Evolutionary conservation across 2,329 filamentous ascomycete genomes (phyloP), one percentile per base, ranked within the genome.

Genomic region (Fusarium acutatum): DNA sequence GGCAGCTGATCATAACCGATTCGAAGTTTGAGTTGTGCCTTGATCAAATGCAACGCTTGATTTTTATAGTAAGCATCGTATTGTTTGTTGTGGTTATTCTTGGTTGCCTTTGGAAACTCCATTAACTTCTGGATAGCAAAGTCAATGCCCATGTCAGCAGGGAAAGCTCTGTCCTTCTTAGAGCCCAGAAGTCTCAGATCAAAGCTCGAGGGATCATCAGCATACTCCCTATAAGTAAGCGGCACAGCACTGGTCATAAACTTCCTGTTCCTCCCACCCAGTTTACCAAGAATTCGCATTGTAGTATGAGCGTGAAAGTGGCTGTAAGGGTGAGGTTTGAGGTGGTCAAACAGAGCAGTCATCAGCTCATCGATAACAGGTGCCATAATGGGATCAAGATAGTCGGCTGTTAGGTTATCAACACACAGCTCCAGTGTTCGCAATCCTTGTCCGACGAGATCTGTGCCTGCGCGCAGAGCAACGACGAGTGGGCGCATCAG

Each of bases 311-410:
- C 94, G 79, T 98, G 96, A 82, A 98, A 97, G 81, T 99, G 97
- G 77, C 93, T 97, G 82, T 99, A 97, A 0, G 96, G 96, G 71
- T 95, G 92, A 13, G 96, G 97, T 77, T 93, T 93, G 46, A 99
- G 88, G 81, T 99, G 97, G 72, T 98, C 95, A 88, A 97, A 99
- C 3, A 99, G 87, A 3, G 96, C 96, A 52, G 95, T 96, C 96
- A 99, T 99, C 49, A 99, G 87, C 80, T 99, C 96, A 77, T 99
- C 96, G 82, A 99, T 98, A 32, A 98, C 97, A 0, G 96, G 97
- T 5, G 96, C 94, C 96, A 99, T 99, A 78, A 99, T 98, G 0
- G 96, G 97, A 77, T 99, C 96, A 20, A 99, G 86, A 79, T 99
- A 99, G 79, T 99, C 96, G 0, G 96, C 96, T 0, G 97, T 99